Percentiles rank a stretch among this genome's conserved stretches.
phyloP scores from a whole-genome alignment of 1,139 yeast species.

The Diutina sp. region DNA sequence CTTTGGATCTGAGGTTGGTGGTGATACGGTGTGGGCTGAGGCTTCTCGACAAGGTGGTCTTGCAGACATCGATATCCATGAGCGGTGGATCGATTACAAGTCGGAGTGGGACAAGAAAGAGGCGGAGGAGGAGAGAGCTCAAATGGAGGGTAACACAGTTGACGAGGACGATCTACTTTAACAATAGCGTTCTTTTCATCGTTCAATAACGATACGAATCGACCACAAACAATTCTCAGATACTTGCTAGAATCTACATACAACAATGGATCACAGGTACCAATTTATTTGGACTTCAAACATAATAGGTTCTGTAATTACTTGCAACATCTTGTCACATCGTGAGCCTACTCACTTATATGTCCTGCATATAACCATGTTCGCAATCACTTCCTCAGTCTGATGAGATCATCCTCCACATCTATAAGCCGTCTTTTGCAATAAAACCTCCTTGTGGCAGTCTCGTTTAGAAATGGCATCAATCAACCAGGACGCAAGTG shows the following conservation, averaged over 20 bases:
- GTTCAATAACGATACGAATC: too few species aligned
- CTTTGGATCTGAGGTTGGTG: constrained; percentile 89
- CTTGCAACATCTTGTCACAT: too few species aligned
- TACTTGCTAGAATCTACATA: too few species aligned
- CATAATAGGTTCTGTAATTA: too few species aligned
- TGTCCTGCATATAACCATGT: not conserved
- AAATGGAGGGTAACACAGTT: not conserved
- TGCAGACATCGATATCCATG: constrained; percentile 65
- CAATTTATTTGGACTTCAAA: too few species aligned
- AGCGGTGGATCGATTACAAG: constrained; percentile 88
- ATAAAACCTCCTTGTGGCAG: not conserved
- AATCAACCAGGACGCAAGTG: not conserved
- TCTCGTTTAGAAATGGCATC: not conserved
- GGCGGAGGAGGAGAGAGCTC: constrained; percentile 20
- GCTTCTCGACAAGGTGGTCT: constrained; percentile 73
- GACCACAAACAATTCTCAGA: too few species aligned
- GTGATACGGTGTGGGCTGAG: constrained; percentile 93
- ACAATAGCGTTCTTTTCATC: too few species aligned
- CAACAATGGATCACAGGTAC: too few species aligned
- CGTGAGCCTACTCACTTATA: not conserved
- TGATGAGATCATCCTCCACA: not conserved
- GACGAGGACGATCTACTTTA: not conserved
- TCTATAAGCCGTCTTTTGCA: not conserved
- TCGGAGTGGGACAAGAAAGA: constrained; percentile 58
- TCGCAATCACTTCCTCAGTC: not conserved